Base-by-base conservation (phyloP, 164 flowering plant species). In the Sextonia rubra region DNA sequence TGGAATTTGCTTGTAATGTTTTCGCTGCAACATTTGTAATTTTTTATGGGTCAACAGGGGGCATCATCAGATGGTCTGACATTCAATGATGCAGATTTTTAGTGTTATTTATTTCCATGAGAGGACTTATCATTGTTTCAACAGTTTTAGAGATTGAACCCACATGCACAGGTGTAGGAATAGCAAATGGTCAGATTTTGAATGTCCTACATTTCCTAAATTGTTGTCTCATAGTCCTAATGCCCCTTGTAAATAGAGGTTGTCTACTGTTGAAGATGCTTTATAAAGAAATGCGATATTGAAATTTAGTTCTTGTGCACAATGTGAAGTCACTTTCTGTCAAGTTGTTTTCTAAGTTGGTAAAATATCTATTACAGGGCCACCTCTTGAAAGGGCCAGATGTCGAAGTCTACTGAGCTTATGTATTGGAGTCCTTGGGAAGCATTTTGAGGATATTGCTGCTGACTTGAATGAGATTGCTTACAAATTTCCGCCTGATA, bases 361-460 rank as follows among this genome's bases (percentile, higher is more conserved):
- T 52, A 82, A 4, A 29, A 66, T 32, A 22, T 47, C n/a, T 52
- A 9, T 74, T 64, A n/a, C 80, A 88, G 89, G 82, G 55, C 32
- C 75, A 56, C 65, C 72, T 3, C 22, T 64, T 64, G 70, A 63
- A 69, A 88, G 78, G 78, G 47, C 66, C 61, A 84, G 80, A 60
- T 75, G 81, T 66, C 87, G 87, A 4, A 85, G 83, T 71, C 78
- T 91, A 70, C 77, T 80, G 17, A 83, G 87, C 76, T 84, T 93
- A 80, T 93, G 98, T 70, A 77, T 93, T 60, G 89, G 90, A 70
- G 86, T 93, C 64, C 72, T 93, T 65, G 98, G 98, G 30, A 75
- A 76, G 82, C 90, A 91, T 82, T 83, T 93, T 69, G 95, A 93
- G 82, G 98, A 93, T 73, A 82, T 93, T 17, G 72, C 85, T 68